phyloP scores from a whole-genome alignment of 2,329 filamentous ascomycete species.

The Daldinia sp. region DNA sequence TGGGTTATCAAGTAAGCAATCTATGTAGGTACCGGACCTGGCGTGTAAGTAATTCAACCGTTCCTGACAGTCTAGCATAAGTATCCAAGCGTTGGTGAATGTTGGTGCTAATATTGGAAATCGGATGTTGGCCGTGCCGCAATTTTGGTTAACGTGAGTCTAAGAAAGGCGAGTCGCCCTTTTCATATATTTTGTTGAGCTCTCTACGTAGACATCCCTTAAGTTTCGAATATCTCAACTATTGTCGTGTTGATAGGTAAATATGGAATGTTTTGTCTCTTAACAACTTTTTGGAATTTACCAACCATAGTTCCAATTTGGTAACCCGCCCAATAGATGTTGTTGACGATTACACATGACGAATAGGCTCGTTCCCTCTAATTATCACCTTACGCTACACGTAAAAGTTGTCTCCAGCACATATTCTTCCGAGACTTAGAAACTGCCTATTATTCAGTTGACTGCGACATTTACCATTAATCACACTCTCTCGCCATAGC shows the following conservation, averaged over 20 bases:
- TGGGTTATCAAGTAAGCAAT: background rate
- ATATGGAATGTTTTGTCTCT: constrained; percentile 26
- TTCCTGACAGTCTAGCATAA: background rate
- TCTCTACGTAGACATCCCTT: constrained; percentile 11
- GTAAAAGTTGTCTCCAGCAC: constrained; percentile 35
- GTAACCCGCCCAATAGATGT: constrained; percentile 30
- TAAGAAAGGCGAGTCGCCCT: background rate
- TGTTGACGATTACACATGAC: constrained; percentile 28
- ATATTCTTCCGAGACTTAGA: constrained; percentile 32
- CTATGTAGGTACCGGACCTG: constrained; percentile 17
- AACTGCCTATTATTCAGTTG: constrained; percentile 17
- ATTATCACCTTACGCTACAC: constrained; percentile 26
- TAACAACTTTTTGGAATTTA: constrained; percentile 27
- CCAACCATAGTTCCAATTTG: constrained; percentile 31
- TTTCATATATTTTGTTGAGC: constrained; percentile 16
- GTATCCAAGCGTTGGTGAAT: background rate
- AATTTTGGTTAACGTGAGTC: background rate
- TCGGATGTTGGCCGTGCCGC: constrained; percentile 9
- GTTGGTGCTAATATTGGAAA: constrained; percentile 41
- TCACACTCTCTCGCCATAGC: constrained; percentile 40
- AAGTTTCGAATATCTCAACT: constrained; percentile 31
- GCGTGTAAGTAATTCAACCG: constrained; percentile 12
- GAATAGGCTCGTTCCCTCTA: constrained; percentile 29
- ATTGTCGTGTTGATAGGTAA: constrained; percentile 34
- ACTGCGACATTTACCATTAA: constrained; percentile 35